Evolutionary conservation across 495 filamentous ascomycete species (phyloP).

Genomic region (Tuber umbilicatum): DNA sequence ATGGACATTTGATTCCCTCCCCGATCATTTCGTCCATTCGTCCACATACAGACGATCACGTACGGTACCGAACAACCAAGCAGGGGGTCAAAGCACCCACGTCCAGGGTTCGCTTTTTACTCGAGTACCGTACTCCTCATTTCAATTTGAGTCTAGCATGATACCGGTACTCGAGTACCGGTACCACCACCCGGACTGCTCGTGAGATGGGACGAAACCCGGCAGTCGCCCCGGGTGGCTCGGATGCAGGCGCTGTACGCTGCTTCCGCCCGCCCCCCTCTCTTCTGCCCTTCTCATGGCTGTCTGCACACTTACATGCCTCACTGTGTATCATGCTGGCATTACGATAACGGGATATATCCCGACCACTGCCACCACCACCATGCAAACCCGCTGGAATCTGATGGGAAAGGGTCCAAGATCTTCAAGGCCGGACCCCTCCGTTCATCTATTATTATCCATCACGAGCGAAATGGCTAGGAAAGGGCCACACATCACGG

Average conservation of each 20-base stretch:
- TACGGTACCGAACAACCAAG: background rate
- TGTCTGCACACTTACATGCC: background rate
- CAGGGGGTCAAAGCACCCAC: background rate
- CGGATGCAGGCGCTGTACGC: background rate
- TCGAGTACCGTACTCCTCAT: too few species aligned
- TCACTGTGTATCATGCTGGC: background rate
- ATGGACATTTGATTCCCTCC: background rate
- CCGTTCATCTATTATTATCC: background rate
- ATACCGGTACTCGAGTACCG: too few species aligned
- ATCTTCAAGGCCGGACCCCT: background rate
- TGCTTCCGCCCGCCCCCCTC: background rate
- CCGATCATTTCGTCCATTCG: background rate
- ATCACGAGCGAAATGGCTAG: background rate
- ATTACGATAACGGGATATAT: background rate
- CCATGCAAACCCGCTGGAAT: background rate
- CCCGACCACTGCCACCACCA: background rate
- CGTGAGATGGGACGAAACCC: background rate
- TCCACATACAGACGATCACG: background rate
- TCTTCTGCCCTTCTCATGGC: background rate
- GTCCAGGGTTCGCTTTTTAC: background rate
- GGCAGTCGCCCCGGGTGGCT: background rate
- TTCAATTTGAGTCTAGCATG: background rate
- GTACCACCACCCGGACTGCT: background rate
- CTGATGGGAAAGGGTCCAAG: background rate
- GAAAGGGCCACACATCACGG: background rate